Conservation (phyloP, 805 yeast species). For the Yamadazyma takamatsuzukensis region DNA sequence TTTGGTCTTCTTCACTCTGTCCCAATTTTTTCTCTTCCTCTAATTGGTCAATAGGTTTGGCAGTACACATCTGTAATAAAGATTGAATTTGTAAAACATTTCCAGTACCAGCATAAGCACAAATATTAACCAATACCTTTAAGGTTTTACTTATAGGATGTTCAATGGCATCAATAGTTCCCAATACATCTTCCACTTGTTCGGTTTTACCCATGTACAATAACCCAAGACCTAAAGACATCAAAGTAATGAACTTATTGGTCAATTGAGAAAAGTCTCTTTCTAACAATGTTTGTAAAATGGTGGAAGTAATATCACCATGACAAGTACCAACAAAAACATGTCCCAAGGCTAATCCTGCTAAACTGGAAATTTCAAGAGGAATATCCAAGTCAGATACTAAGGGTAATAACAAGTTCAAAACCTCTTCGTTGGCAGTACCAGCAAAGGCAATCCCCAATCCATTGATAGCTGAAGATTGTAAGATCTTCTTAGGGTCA, state of each 20-base stretch:
- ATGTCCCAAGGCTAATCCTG: constrained; percentile 91
- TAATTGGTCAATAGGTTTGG: constrained; percentile 55
- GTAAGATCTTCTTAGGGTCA: constrained; percentile 58
- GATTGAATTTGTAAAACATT: constrained; percentile 93
- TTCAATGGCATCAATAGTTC: constrained; percentile 90
- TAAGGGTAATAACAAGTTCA: constrained; percentile 73
- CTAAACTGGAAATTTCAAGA: constrained; percentile 76
- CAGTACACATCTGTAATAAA: constrained; percentile 81
- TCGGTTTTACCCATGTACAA: constrained; percentile 92
- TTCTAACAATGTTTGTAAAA: constrained; percentile 85
- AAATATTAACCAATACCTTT: constrained; percentile 83
- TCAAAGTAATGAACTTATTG: constrained; percentile 82
- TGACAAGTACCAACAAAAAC: constrained; percentile 94
- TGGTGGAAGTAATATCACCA: constrained; percentile 91
- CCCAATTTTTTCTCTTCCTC: constrained; percentile 60
- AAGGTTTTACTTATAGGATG: constrained; percentile 89
- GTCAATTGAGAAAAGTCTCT: constrained; percentile 74
- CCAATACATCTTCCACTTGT: constrained; percentile 89
- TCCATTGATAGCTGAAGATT: constrained; percentile 83
- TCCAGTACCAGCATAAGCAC: constrained; percentile 97
- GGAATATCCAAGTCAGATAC: constrained; percentile 73
- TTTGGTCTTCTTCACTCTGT: constrained; percentile 37
- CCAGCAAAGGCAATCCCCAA: constrained; percentile 95
- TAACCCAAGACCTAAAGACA: constrained; percentile 89
- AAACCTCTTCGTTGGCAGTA: constrained; percentile 78